Evolutionary conservation across 345 rosid species (phyloP), one percentile per base, ranked within the genome.

Genomic region (Moringa oleifera): DNA sequence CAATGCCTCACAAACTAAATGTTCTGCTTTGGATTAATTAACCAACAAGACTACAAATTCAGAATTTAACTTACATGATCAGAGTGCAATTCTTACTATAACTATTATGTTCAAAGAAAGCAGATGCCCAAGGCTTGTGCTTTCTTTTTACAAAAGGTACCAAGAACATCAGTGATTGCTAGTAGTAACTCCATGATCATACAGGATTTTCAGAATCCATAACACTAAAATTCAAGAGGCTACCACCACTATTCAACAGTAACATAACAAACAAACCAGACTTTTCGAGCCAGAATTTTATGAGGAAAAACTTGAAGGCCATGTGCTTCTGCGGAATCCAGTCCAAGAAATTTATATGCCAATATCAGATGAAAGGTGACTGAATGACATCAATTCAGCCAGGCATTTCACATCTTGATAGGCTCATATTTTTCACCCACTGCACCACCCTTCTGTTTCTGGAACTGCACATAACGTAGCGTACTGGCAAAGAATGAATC

Each of bases 381-480:
- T 41, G 12, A 41, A 41, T 25, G 18, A 19, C 21, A 6, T 51
- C 28, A 53, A 20, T 11, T 21, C 56, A 52, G 36, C 61, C 12
- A 51, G 54, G 55, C 28, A 55, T 45, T 64, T 79, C 83, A 92
- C 64, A 70, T 88, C 79, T 83, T 90, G 73, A 93, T 77, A 31
- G 84, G 62, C 51, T 85, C 91, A 6, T 90, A 90, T 61, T 77
- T 86, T 71, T 88, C 99, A 65, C 97, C 85, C 56, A 88, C 58
- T 10, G 80, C 81, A 37, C 96, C 99, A 0, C 96, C 99, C 77
- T 94, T 94, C 87, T 90, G 89, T 77, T 94, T 94, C 79, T 94
- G 95, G 76, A 83, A 94, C 77, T 90, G 87, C 58, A 90, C 75
- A 61, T 90, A 93, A 28, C 90, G 75, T 51, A 90, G 65, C 4